Evolutionary conservation across 192 early-diverging fungal species (phyloP).

Genomic region (Kappamyces sp.): DNA sequence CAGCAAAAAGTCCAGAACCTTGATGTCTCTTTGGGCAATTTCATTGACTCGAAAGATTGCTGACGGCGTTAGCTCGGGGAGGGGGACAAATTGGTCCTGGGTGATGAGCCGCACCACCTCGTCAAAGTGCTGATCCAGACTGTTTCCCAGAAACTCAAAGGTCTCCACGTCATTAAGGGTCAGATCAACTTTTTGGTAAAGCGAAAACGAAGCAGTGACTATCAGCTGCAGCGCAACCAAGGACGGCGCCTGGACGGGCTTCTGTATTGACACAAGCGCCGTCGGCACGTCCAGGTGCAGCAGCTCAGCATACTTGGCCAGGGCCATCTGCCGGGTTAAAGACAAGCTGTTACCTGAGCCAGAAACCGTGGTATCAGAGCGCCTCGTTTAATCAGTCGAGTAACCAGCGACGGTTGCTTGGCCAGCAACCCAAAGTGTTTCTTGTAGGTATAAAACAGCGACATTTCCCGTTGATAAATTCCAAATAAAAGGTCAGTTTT

Average conservation of each 20-base stretch:
- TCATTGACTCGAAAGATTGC: conserved; percentile 8
- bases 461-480: no score
- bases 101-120: neutral
- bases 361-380: neutral
- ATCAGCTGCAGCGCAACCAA: no score
- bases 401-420: no score
- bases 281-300: neutral
- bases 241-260: no score
- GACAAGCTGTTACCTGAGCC: conserved; percentile 4
- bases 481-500: no score
- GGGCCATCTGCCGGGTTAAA: neutral
- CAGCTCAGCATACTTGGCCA: neutral
- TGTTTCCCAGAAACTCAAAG: conserved; percentile 17
- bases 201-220: no score
- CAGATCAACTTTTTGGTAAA: neutral
- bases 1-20: conserved; percentile 8
- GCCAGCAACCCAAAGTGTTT: no score
- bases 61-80: conserved; percentile 12
- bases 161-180: conserved; percentile 2
- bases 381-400: neutral
- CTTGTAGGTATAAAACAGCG: no score
- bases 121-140: conserved; percentile 9
- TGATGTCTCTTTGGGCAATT: conserved; percentile 4
- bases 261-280: no score
- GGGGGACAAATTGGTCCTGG: conserved; percentile 1